Percentiles rank a stretch among this genome's conserved stretches.
Evolutionary conservation across 2,329 filamentous ascomycete genomes (phyloP).

Genomic region (Lizonia empirigonia): DNA sequence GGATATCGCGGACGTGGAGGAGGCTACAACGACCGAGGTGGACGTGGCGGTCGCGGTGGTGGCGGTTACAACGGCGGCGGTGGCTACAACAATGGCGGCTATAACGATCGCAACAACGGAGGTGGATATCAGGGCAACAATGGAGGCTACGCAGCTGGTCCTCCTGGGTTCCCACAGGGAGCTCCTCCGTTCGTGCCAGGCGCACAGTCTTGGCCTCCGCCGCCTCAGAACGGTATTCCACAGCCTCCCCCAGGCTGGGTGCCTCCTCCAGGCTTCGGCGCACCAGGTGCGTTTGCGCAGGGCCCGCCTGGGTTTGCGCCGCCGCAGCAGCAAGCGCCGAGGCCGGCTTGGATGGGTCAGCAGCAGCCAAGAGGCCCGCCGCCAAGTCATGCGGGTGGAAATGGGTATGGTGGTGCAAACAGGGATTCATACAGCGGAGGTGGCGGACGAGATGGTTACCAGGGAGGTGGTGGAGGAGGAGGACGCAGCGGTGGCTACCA

Average conservation of each 20-base stretch:
- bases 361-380: constrained; percentile 29
- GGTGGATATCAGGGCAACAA: constrained; percentile 26
- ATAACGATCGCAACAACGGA: constrained; percentile 29
- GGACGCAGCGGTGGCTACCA: constrained; percentile 25
- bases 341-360: constrained; percentile 29
- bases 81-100: constrained; percentile 23
- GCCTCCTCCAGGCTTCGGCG: constrained; percentile 27
- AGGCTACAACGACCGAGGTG: constrained; percentile 43
- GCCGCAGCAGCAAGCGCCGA: constrained; percentile 15
- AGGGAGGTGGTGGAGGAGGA: constrained; percentile 33
- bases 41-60: constrained; percentile 35
- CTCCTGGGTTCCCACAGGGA: constrained; percentile 17
- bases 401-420: constrained; percentile 18
- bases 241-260: constrained; percentile 41
- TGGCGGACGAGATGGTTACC: constrained; percentile 22
- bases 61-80: constrained; percentile 22
- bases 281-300: constrained; percentile 12
- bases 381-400: constrained; percentile 21
- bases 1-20: constrained; percentile 51
- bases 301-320: constrained; percentile 24
- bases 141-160: constrained; percentile 19
- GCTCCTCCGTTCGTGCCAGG: constrained; percentile 25
- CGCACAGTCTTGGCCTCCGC: constrained; percentile 24
- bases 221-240: constrained; percentile 39
- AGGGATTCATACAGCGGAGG: constrained; percentile 30